Conservation (phyloP, 2,329 filamentous ascomycete genomes). For the Exophiala lecanii-corni region DNA sequence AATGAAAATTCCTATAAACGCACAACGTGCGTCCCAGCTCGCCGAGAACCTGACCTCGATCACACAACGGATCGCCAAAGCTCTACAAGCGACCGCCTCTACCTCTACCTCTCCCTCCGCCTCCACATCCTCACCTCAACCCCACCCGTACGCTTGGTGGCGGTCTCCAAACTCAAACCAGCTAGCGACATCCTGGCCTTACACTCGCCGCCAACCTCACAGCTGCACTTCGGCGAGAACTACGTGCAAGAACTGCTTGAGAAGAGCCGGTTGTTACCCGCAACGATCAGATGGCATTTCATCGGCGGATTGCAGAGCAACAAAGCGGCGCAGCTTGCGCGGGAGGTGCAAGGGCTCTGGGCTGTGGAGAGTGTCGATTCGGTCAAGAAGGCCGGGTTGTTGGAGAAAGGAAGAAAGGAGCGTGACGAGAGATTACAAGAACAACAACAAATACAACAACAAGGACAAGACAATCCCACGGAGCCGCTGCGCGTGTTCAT, state of each 20-base stretch:
- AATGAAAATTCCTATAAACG: slow-evolving; percentile 36
- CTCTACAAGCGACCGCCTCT: background rate
- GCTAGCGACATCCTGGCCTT: slow-evolving; percentile 84
- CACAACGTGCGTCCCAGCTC: slow-evolving; percentile 58
- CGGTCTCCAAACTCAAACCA: slow-evolving; percentile 94
- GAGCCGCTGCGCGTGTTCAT: slow-evolving; percentile 68
- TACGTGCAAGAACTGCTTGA: slow-evolving; percentile 86
- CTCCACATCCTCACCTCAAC: slow-evolving; percentile 19
- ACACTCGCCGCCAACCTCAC: slow-evolving; percentile 52
- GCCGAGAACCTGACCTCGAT: slow-evolving; percentile 59
- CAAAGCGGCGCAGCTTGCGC: slow-evolving; percentile 81
- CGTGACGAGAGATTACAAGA: slow-evolving; percentile 35
- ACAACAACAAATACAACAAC: slow-evolving; percentile 31
- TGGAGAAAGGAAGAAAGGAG: slow-evolving; percentile 70
- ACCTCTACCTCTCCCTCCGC: slow-evolving; percentile 44
- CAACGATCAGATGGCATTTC: slow-evolving; percentile 84
- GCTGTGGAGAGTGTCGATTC: slow-evolving; percentile 88
- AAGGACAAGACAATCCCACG: slow-evolving; percentile 21
- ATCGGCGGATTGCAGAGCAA: slow-evolving; percentile 92
- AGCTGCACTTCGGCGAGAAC: slow-evolving; percentile 87
- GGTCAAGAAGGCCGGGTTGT: slow-evolving; percentile 75
- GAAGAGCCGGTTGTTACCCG: slow-evolving; percentile 76
- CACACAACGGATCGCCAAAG: slow-evolving; percentile 50
- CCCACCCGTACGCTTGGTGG: slow-evolving; percentile 63
- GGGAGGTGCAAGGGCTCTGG: slow-evolving; percentile 81